Evolutionary conservation across 495 filamentous ascomycete species (phyloP), one percentile per base, ranked within the genome.

Genomic region (Annulohypoxylon maeteangense): DNA sequence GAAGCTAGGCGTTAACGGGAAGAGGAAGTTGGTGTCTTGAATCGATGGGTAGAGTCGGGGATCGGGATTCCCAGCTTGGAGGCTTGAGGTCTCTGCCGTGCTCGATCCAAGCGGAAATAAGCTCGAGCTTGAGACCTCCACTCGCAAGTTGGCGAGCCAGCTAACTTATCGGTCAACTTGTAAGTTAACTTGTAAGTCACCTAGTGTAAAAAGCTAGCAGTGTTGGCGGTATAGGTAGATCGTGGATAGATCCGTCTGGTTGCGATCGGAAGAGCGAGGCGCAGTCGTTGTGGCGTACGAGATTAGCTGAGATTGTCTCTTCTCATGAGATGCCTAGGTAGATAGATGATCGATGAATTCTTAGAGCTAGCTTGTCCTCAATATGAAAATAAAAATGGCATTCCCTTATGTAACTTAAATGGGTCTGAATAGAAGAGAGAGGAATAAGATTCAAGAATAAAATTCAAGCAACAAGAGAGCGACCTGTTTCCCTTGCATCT

Each of bases 231-330:
- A 47, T 53, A 11, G 53, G 56, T 67, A 63, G 53, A 63, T 54
- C 50, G 48, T 71, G 23, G 50, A 58, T 68, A 48, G 55, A 65
- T 56, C 45, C 54, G 61, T 59, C 58, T 53, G 42, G 45, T 23
- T 45, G 54, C 54, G 60, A 64, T 63, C 53, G 62, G 59, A 58
- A n/a, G 25, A 23, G 55, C 38, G 57, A 60, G 69, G 69, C 69
- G 64, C 57, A 68, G 59, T 51, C 31, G n/a, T 18, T 72, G 54
- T 72, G 60, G 55, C 60, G 64, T 55, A 23, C 38, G 42, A 56
- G 18, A 65, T 70, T 12, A 54, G 31, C 27, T 57, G 38, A 45
- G 55, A 47, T 10, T 18, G 54, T 54, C 23, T 55, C 18, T 42
- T 57, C 20, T 40, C 54, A 57, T 23, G 14, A 25, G 20, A 50